Evolutionary conservation across 2,329 filamentous ascomycete species (phyloP).

Genomic region (Ustilaginoidea virens): DNA sequence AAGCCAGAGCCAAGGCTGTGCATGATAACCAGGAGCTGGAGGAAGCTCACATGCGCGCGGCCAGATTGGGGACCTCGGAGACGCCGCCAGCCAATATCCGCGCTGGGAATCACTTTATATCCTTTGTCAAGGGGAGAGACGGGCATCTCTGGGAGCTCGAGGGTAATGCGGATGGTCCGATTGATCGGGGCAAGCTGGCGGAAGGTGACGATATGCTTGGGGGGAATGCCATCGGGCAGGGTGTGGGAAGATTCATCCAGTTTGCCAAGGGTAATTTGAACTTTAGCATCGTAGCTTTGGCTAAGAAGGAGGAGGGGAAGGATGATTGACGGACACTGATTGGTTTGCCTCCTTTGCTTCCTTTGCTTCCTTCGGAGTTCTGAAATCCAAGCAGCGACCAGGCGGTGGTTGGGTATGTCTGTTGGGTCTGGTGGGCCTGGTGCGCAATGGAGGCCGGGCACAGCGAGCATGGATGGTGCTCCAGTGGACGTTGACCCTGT

Average conservation of each 20-base stretch:
- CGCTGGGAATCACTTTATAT: constrained; percentile 64
- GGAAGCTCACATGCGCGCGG: constrained; percentile 56
- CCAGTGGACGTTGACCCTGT: too few relatives aligned
- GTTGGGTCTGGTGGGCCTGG: background rate
- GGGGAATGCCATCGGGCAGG: constrained; percentile 50
- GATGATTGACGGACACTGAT: background rate
- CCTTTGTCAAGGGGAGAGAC: constrained; percentile 56
- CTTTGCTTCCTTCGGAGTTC: too few relatives aligned
- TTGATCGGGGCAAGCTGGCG: constrained; percentile 44
- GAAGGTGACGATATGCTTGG: constrained; percentile 49
- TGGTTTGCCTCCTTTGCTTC: too few relatives aligned
- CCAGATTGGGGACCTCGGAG: constrained; percentile 48
- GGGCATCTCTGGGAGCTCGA: constrained; percentile 66
- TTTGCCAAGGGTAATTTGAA: constrained; percentile 18
- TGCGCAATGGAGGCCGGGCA: background rate
- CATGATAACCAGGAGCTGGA: constrained; percentile 59
- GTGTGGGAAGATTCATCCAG: constrained; percentile 27
- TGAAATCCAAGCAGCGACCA: too few relatives aligned
- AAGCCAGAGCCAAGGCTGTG: constrained; percentile 48
- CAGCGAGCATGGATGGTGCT: too few relatives aligned
- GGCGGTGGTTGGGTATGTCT: too few relatives aligned
- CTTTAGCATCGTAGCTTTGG: constrained; percentile 24
- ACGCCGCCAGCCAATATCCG: constrained; percentile 45
- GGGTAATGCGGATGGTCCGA: constrained; percentile 55
- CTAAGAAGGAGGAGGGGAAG: constrained; percentile 7